Base-by-base conservation (phyloP, 106 monocot genomes). In the Apostasia shenzhenica region DNA sequence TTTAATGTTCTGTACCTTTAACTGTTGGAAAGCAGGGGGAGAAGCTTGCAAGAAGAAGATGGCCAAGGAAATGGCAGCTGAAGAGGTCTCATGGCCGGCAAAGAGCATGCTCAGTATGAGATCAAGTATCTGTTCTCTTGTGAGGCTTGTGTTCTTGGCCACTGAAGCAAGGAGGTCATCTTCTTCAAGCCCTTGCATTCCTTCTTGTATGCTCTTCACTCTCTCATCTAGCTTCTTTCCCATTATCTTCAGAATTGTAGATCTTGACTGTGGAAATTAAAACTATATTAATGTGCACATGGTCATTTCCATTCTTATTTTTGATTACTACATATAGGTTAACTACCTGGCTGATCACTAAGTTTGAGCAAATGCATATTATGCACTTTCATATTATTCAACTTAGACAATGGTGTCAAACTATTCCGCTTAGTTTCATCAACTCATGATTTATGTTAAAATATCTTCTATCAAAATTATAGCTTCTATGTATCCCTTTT, bases 81-180 rank as follows among this genome's bases (percentile, higher is more conserved):
- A 81, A 0, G 81, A 63, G 39, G 85, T 85, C 59, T 85, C 85
- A 68, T 82, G 85, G 47, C 85, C 85, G 57, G 81, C 85, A 26
- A 85, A 85, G 65, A 85, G 81, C 75, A 85, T 76, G 75, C 81
- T 70, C 6, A 85, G 72, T 53, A 85, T 75, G 41, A 85, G 71
- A 68, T 85, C 81, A 50, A 85, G 71, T 11, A 73, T 85, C 66
- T 81, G 85, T 5, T 82, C 85, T 75, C 55, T 81, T 2, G 72
- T 76, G 8, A 85, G 70, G 39, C 71, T 46, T 2, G 77, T 49
- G 50, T 81, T 61, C 37, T 54, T 75, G 37, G 76, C 45, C 14
- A 81, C 81, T n/a, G 68, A 78, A 41, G 71, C 80, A 40, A 85
- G 81, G 42, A 85, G 74, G 46, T 85, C 85, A 4, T 81, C 77